Base-by-base conservation (phyloP, 2,329 filamentous ascomycete genomes). In the Sporothrix luriei region DNA sequence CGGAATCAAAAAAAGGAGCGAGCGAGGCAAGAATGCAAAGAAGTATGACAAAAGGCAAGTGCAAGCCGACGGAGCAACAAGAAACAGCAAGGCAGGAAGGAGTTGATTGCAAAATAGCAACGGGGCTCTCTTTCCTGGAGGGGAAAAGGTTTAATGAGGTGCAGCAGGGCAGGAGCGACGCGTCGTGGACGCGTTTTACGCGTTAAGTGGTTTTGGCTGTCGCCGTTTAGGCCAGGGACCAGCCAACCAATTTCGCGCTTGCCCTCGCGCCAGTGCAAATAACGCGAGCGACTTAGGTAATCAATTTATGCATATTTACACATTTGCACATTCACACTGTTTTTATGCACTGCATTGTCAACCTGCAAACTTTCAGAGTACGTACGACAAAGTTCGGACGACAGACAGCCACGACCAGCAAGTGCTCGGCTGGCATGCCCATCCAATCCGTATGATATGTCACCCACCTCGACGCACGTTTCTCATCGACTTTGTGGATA, bases 101-200 rank as follows among this genome's bases (percentile, higher is more conserved):
- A 51, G 46, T 38, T 26, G 33, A 49, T 62, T 33, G 61, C 59
- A 52, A 66, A 66, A 66, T 29, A 66, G 64, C 64, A 66, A 43
- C 48, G 64, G 29, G 29, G 13, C n/a, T 48, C 48, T 19, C 48
- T 54, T 51, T 51, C 51, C 40, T 38, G 46, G 65, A 69, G 68
- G 57, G 66, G 40, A 61, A 43, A 65, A 38, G 33, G 49, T 70
- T 52, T 68, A 70, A 69, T 66, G 65, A 68, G 49, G 29, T 57
- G 43, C 46, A 68, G 49, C 52, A 26, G 43, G 68, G 65, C 64
- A 66, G 66, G 51, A 43, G 55, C 40, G 46, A 71, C 69, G 70
- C 72, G 72, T 72, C 62, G 43, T 40, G 29, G 55, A 64, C 72
- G 72, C 73, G 73, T 72, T 66, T 66, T 69, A 52, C 72, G 72